These are phyloP conservation scores for Phytopythium montanum DNA, from an alignment of 352 stramenopile species.

Conservation along the genomic window DNA sequence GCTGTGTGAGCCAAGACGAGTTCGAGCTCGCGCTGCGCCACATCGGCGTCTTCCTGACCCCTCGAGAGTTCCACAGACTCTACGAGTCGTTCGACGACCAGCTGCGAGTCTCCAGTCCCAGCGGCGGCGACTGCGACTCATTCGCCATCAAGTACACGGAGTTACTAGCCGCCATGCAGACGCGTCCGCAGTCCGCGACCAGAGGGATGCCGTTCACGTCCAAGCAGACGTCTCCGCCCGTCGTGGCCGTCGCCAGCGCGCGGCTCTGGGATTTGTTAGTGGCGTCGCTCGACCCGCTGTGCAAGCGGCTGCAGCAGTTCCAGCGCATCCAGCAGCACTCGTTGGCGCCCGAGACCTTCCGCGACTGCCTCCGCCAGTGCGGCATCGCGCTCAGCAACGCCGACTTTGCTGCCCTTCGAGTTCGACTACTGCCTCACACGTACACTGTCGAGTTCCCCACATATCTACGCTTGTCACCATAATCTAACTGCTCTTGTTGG, in stretches of 20 bases:
- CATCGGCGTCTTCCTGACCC: constrained; percentile 68
- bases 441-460: constrained; percentile 26
- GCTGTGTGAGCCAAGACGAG: constrained; percentile 57
- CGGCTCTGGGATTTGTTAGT: constrained; percentile 67
- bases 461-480: not conserved
- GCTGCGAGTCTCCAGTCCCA: constrained; percentile 20
- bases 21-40: constrained; percentile 69
- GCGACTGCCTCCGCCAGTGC: constrained; percentile 52
- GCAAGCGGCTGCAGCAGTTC: constrained; percentile 52
- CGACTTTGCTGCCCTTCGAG: constrained; percentile 61
- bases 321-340: constrained; percentile 45
- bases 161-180: constrained; percentile 48
- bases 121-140: constrained; percentile 5
- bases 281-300: constrained; percentile 38
- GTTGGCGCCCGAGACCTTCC: constrained; percentile 56
- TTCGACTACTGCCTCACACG: constrained; percentile 58
- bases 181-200: constrained; percentile 15
- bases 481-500: not conserved
- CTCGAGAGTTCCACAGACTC: constrained; percentile 58
- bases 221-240: constrained; percentile 36
- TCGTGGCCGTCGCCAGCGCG: constrained; percentile 39
- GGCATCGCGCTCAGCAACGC: constrained; percentile 63
- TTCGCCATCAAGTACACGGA: constrained; percentile 62
- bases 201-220: constrained; percentile 30
- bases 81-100: constrained; percentile 47